A percentile compares a stretch with the other conserved stretches of the same genome.
These are phyloP conservation scores for Russula olivacea DNA, from an alignment of 768 basidiomycete genomes.

Conservation along the genomic window DNA sequence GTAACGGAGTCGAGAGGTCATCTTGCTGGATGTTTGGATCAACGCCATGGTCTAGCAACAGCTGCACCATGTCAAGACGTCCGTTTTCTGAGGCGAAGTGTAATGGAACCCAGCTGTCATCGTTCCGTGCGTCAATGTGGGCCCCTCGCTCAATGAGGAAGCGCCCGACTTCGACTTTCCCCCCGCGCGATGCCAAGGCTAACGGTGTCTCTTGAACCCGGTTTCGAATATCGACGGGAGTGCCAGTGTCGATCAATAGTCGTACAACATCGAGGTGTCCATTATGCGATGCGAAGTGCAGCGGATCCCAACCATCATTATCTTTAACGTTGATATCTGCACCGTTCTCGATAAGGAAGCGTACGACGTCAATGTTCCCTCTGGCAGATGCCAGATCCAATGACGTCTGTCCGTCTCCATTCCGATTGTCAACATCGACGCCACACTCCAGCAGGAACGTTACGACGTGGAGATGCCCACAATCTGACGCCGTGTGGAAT, in stretches of 20 bases:
- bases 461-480: neutral
- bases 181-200: neutral
- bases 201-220: neutral
- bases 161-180: neutral
- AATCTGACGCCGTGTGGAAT: neutral
- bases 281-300: neutral
- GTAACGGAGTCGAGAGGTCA: too few species aligned
- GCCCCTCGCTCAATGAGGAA: neutral
- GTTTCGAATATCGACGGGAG: neutral
- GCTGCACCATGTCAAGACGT: neutral
- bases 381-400: neutral
- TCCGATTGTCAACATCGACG: neutral
- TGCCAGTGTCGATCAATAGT: neutral
- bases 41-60: neutral
- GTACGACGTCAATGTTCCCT: neutral
- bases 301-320: neutral
- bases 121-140: neutral
- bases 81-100: neutral
- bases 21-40: neutral
- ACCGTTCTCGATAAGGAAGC: neutral
- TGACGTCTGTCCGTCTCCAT: neutral
- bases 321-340: neutral
- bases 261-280: neutral
- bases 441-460: neutral
- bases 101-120: neutral